These are phyloP conservation scores for Yarrowia osloensis DNA, from an alignment of 805 yeast genomes.

Conservation along the genomic window DNA sequence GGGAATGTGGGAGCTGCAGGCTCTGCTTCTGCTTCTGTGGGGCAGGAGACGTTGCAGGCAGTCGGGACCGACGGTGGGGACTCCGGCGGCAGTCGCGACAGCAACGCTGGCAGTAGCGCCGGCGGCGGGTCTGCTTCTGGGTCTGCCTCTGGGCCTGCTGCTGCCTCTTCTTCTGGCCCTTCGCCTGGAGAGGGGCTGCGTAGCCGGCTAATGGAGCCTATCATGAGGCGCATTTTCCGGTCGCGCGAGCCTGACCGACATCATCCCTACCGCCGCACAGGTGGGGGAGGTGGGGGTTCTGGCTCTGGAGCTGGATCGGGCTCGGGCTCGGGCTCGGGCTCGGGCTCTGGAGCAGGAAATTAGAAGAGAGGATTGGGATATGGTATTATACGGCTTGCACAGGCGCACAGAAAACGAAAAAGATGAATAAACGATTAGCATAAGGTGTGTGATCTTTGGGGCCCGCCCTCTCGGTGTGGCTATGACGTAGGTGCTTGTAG, in stretches of 20 bases:
- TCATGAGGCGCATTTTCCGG: conserved; percentile 12
- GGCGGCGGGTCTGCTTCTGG: neutral
- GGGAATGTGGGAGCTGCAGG: conserved; percentile 21
- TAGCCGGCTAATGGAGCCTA: conserved; percentile 24
- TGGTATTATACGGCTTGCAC: conserved; percentile 2
- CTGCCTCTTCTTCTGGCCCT: too few relatives aligned
- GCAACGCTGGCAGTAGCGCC: neutral
- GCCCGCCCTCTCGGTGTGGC: too few relatives aligned
- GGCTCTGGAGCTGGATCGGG: neutral
- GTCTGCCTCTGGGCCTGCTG: neutral
- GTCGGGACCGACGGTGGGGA: conserved; percentile 31
- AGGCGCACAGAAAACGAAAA: neutral
- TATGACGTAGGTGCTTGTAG: neutral
- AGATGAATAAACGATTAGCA: conserved; percentile 3
- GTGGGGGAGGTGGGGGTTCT: neutral
- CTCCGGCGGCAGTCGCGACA: conserved; percentile 19
- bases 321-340: neutral
- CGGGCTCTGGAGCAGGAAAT: neutral
- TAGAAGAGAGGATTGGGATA: neutral
- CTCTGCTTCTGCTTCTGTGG: conserved; percentile 16
- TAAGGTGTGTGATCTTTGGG: too few relatives aligned
- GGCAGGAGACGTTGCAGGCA: conserved; percentile 27
- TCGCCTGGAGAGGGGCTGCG: conserved; percentile 1
- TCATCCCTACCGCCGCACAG: conserved; percentile 2
- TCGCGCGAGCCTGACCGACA: conserved; percentile 6